Percentiles rank a stretch among this genome's conserved stretches.
Evolutionary conservation across 768 basidiomycete genomes (phyloP).

Genomic region (Amylocystis lapponica): DNA sequence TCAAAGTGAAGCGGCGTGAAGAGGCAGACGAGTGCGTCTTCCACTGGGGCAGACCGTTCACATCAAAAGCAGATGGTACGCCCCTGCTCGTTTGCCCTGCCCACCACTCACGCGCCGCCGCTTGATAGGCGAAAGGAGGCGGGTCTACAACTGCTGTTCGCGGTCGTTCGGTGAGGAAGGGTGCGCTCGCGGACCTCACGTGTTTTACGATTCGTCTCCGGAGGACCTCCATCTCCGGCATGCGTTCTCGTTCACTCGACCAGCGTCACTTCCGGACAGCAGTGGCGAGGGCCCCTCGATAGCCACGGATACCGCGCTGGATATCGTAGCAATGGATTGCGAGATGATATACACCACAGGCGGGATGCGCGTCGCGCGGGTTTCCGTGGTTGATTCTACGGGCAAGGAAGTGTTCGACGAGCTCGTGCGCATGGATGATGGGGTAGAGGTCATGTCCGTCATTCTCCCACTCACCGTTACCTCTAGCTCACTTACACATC

Average conservation of each 20-base stretch:
- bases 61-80: conserved; percentile 60
- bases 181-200: conserved; percentile 78
- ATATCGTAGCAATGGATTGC: conserved; percentile 89
- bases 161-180: conserved; percentile 53
- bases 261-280: conserved; percentile 1
- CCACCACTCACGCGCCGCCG: not conserved
- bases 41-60: conserved; percentile 78
- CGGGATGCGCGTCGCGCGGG: conserved; percentile 84
- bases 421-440: conserved; percentile 73
- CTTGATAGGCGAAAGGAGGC: conserved; percentile 67
- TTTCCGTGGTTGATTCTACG: conserved; percentile 79
- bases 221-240: conserved; percentile 68
- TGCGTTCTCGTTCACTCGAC: conserved; percentile 53
- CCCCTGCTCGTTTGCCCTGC: conserved; percentile 2
- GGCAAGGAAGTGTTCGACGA: conserved; percentile 80
- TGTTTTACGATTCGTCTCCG: conserved; percentile 77
- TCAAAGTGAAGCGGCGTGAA: conserved; percentile 56
- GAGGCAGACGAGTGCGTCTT: conserved; percentile 61
- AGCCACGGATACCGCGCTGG: conserved; percentile 40
- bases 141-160: conserved; percentile 80
- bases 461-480: not conserved
- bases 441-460: conserved; percentile 69
- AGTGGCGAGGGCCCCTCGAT: conserved; percentile 23
- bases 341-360: conserved; percentile 97
- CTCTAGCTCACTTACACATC: conserved; percentile 4